phyloP scores from a whole-genome alignment of 352 stramenopile genomes.

The Globisporangium paddicum region DNA sequence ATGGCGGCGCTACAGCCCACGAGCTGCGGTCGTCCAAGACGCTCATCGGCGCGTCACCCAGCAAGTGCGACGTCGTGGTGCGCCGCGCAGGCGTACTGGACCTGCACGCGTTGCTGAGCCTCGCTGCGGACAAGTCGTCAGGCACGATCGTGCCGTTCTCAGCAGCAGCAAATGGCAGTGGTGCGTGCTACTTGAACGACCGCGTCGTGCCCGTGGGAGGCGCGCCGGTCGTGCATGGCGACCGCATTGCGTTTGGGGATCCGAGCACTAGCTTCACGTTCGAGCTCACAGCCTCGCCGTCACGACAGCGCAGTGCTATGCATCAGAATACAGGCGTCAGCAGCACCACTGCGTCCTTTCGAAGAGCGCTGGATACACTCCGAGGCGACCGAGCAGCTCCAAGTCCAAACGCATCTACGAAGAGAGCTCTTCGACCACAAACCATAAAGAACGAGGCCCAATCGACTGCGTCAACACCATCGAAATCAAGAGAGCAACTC shows the following conservation, averaged over 20 bases:
- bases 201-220: conserved; percentile 32
- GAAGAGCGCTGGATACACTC: conserved; percentile 38
- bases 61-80: conserved; percentile 62
- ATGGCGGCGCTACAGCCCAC: not conserved
- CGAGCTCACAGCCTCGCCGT: conserved; percentile 21
- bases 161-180: conserved; percentile 11
- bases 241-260: conserved; percentile 51
- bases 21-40: conserved; percentile 62
- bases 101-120: conserved; percentile 49
- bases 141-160: conserved; percentile 57
- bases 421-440: not conserved
- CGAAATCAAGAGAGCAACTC: conserved; percentile 20
- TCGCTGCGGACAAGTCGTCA: conserved; percentile 27
- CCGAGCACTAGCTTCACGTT: conserved; percentile 46
- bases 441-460: not conserved
- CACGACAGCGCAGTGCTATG: not conserved
- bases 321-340: conserved; percentile 8
- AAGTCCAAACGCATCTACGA: not conserved
- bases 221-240: conserved; percentile 45
- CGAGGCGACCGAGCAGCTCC: conserved; percentile 26
- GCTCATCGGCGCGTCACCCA: conserved; percentile 36
- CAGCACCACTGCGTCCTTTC: conserved; percentile 29
- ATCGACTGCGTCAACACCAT: conserved; percentile 12
- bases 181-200: conserved; percentile 52
- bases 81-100: conserved; percentile 33